Percentiles rank a stretch among this genome's conserved stretches.
phyloP scores from a whole-genome alignment of 257 asterid species.

The Jasminum sambac region DNA sequence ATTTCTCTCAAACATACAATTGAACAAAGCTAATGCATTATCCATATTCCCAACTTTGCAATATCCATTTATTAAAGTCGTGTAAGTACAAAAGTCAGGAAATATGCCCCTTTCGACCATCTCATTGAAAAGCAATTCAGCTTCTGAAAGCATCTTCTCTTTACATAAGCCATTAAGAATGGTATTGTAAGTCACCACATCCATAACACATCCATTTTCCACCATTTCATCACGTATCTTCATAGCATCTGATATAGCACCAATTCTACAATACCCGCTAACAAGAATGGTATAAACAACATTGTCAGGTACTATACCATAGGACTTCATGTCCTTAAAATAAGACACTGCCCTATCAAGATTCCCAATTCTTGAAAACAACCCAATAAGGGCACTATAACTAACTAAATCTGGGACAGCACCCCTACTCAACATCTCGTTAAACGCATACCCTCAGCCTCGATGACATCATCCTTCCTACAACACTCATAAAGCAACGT shows the following conservation, averaged over 20 bases:
- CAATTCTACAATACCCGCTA: conserved; percentile 61
- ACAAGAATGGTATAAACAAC: conserved; percentile 67
- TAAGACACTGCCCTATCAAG: conserved; percentile 45
- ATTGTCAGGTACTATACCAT: conserved; percentile 58
- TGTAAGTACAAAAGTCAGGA: conserved; percentile 72
- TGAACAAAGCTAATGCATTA: conserved; percentile 47
- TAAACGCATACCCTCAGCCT: conserved; percentile 50
- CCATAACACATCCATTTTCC: conserved; percentile 57
- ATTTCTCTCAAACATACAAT: conserved; percentile 49
- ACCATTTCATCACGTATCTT: conserved; percentile 66
- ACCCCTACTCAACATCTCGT: conserved; percentile 44
- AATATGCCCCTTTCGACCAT: conserved; percentile 65
- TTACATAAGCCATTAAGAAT: conserved; percentile 67
- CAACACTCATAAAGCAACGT: conserved; percentile 60
- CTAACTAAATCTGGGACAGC: conserved; percentile 59
- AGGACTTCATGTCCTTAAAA: conserved; percentile 46
- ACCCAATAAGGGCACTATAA: conserved; percentile 61
- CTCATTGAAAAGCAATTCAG: conserved; percentile 61
- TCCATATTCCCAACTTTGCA: conserved; percentile 59
- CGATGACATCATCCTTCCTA: conserved; percentile 41
- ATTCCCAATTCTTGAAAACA: conserved; percentile 57
- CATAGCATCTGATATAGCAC: conserved; percentile 59
- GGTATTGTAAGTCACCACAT: conserved; percentile 68
- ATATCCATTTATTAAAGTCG: conserved; percentile 65
- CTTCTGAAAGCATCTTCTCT: conserved; percentile 57